Conservation (phyloP, 2,329 filamentous ascomycete species). For the Penicillium sp. region DNA sequence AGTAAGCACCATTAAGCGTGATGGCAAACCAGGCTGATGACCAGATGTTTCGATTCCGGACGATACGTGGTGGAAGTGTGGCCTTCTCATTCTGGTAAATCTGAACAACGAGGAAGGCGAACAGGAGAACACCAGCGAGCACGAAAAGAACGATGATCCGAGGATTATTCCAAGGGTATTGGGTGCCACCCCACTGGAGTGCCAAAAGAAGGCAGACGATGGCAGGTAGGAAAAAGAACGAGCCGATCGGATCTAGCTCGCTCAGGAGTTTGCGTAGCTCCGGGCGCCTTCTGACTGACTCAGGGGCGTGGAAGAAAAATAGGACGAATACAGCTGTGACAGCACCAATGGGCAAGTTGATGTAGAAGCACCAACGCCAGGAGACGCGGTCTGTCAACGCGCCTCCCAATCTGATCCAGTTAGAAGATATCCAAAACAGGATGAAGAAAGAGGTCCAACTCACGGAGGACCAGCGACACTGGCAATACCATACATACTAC, state of each 20-base stretch:
- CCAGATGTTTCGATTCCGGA: conserved; percentile 47
- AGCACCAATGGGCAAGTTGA: conserved; percentile 46
- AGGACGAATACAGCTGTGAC: conserved; percentile 48
- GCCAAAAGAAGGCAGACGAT: conserved; percentile 29
- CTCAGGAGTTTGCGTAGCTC: conserved; percentile 36
- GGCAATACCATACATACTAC: conserved; percentile 49
- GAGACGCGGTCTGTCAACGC: conserved; percentile 45
- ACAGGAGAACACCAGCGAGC: conserved; percentile 28
- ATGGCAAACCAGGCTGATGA: conserved; percentile 31
- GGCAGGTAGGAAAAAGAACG: conserved; percentile 32
- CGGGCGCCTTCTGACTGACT: neutral
- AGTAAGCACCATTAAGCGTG: conserved; percentile 15
- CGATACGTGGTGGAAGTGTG: conserved; percentile 52
- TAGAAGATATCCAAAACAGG: neutral
- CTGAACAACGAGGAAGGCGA: conserved; percentile 47
- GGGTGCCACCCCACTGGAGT: conserved; percentile 29
- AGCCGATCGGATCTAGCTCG: conserved; percentile 36
- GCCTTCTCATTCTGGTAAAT: conserved; percentile 52
- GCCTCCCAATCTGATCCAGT: conserved; percentile 31
- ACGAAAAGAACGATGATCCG: conserved; percentile 28
- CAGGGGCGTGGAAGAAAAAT: conserved; percentile 49
- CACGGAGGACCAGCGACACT: conserved; percentile 47
- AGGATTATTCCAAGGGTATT: conserved; percentile 26
- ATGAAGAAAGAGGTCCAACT: neutral
- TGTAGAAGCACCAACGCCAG: conserved; percentile 46